Evolutionary conservation across 352 stramenopile genomes (phyloP), one percentile per base, ranked within the genome.

Genomic region (Phytophthora citricola): DNA sequence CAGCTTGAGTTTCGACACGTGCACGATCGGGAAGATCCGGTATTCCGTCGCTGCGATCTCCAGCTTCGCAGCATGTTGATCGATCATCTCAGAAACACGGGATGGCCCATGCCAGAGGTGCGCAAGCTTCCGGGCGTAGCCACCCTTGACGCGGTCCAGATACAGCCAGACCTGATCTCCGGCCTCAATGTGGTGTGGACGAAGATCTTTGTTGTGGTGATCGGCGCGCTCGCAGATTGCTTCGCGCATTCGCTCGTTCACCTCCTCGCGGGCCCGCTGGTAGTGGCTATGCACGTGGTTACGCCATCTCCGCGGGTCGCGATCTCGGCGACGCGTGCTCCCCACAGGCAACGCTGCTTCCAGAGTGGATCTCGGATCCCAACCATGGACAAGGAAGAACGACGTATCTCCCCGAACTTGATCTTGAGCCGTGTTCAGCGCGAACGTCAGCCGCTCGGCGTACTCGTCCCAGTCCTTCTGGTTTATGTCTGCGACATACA

Each of bases 1-100:
- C 0, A 20, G 26, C 50, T 80, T 75, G 0, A 76, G 22, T 36
- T 68, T 55, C 29, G 61, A 64, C 0, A 78, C 10, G 31, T 81
- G 64, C 0, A 75, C 65, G 34, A 63, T 51, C 0, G 58, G 73
- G 36, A 69, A 69, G 0, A 81, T 9, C 0, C 49, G 12, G 24
- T 78, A 75, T 4, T 29, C 14, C 0, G 52, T 63, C 2, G 26
- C 26, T 4, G 40, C 6, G 11, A 43, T 50, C 15, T 63, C 17
- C 0, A 73, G 48, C n/a, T 55, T 53, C 11, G 47, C 48, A 14
- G 47, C 45, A 17, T 69, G 56, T 9, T 76, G 41, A 0, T 43
- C 39, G 1, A 48, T n/a, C n/a, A 56, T 66, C 32, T 20, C 17
- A 20, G 17, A 20, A 20, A 20, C 17, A 20, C 17, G 17, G 17